phyloP scores from a whole-genome alignment of 2,329 filamentous ascomycete species.

The Ophiostoma montium region DNA sequence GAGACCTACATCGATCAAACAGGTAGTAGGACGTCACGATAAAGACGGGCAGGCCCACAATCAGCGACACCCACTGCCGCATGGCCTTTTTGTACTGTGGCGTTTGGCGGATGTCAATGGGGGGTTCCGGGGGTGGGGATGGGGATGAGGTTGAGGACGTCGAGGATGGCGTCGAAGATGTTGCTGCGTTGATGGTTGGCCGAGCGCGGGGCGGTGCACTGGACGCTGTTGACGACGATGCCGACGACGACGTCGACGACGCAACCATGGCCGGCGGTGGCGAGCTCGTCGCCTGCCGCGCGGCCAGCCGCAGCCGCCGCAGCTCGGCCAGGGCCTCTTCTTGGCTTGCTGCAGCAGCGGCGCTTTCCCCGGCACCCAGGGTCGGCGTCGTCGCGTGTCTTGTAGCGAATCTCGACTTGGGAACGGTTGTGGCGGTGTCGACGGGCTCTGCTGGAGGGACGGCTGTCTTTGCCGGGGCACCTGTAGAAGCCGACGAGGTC shows the following conservation, averaged over 20 bases:
- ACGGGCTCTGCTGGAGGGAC: too few relatives aligned
- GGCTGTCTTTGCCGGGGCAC: conserved; percentile 1
- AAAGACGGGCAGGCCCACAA: conserved; percentile 39
- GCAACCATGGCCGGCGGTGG: neutral
- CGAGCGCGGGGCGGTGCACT: neutral
- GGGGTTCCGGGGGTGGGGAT: neutral
- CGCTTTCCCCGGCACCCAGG: neutral
- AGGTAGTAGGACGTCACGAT: conserved; percentile 41
- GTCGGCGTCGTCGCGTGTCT: neutral
- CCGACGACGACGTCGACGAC: neutral
- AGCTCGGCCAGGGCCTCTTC: conserved; percentile 13
- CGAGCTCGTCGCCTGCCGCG: conserved; percentile 2
- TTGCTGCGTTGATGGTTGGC: neutral
- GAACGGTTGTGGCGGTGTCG: neutral
- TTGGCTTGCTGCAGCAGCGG: conserved; percentile 3
- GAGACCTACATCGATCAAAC: conserved; percentile 33
- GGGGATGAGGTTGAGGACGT: neutral
- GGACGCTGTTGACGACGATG: neutral
- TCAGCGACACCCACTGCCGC: conserved; percentile 30
- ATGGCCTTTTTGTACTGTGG: conserved; percentile 30
- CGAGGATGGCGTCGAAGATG: neutral
- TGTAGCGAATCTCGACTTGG: conserved; percentile 1
- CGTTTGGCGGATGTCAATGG: conserved; percentile 19
- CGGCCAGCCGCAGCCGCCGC: conserved; percentile 8
- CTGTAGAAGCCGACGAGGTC: conserved; percentile 2